These are phyloP conservation scores for Penicilliopsis zonata DNA, from an alignment of 495 filamentous ascomycete genomes.

Conservation along the genomic window DNA sequence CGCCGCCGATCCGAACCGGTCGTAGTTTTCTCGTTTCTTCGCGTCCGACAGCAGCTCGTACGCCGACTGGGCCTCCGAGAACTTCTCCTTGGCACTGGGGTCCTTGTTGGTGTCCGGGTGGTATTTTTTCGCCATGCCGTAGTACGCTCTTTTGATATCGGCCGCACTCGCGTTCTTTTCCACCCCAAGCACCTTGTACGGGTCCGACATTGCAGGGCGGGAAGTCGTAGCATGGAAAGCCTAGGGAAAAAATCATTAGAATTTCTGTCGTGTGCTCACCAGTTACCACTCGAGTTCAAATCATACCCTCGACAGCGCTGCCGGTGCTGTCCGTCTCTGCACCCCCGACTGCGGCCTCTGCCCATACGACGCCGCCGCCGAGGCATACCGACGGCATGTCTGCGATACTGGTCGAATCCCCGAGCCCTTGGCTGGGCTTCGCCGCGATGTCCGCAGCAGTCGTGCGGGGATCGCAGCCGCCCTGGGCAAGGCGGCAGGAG, in stretches of 20 bases:
- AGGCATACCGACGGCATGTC: constrained; percentile 17
- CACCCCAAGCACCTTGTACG: constrained; percentile 81
- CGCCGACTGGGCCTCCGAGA: constrained; percentile 78
- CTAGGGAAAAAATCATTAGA: constrained; percentile 26
- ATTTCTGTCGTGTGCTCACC: neutral
- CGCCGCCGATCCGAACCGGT: constrained; percentile 76
- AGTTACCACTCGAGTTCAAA: neutral
- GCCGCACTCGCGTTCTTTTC: constrained; percentile 61
- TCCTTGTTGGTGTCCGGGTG: constrained; percentile 99
- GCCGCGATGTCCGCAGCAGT: constrained; percentile 27
- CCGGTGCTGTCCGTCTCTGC: too few relatives aligned
- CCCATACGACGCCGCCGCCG: constrained; percentile 9
- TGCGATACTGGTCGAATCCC: constrained; percentile 12
- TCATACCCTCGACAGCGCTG: neutral
- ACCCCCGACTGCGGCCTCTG: too few relatives aligned
- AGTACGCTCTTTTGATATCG: constrained; percentile 98
- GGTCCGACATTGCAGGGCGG: constrained; percentile 57
- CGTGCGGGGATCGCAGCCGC: constrained; percentile 33
- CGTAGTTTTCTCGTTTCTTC: constrained; percentile 82
- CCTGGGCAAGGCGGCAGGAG: constrained; percentile 31
- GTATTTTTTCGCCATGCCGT: constrained; percentile 94
- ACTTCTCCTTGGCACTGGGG: constrained; percentile 79
- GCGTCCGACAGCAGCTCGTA: constrained; percentile 89
- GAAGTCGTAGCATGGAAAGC: constrained; percentile 62
- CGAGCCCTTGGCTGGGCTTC: constrained; percentile 22